Percentiles rank a stretch among this genome's conserved stretches.
Evolutionary conservation across 306 rosid species (phyloP).

Genomic region (Prinsepia uniflora): DNA sequence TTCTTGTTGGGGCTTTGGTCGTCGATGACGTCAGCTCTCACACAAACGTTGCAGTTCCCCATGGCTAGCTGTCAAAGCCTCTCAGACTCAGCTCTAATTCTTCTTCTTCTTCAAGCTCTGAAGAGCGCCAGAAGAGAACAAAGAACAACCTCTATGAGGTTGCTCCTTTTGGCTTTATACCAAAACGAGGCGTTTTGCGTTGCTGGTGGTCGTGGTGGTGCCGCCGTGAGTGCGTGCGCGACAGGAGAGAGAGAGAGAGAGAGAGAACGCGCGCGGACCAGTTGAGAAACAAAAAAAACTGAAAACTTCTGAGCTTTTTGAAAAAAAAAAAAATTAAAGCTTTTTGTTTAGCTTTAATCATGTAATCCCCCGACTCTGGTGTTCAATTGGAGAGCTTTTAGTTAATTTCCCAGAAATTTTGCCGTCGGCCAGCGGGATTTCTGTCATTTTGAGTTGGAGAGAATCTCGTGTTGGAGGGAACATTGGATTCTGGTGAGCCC

Average conservation of each 20-base stretch:
- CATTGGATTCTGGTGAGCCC: neutral
- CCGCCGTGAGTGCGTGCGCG: neutral
- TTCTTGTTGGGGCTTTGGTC: conserved; percentile 32
- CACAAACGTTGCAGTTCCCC: conserved; percentile 87
- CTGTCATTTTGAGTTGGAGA: neutral
- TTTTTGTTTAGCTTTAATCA: neutral
- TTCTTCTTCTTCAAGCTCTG: neutral
- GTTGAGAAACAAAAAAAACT: neutral
- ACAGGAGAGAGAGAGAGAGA: neutral
- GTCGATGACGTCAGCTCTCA: conserved; percentile 41
- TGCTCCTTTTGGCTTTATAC: neutral
- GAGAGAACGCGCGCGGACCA: conserved; percentile 3
- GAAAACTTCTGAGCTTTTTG: neutral
- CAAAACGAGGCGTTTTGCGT: neutral
- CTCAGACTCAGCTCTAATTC: neutral
- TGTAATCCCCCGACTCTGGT: neutral
- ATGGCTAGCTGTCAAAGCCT: conserved; percentile 19
- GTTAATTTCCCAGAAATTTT: neutral
- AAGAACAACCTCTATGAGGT: neutral
- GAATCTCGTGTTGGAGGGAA: neutral
- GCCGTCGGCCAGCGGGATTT: neutral
- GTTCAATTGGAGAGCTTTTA: neutral
- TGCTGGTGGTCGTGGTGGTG: conserved; percentile 9
- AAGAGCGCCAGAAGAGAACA: neutral
- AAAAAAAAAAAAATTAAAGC: neutral